Conservation (phyloP, 495 filamentous ascomycete species). For the Aspergillus bertholletiae region DNA sequence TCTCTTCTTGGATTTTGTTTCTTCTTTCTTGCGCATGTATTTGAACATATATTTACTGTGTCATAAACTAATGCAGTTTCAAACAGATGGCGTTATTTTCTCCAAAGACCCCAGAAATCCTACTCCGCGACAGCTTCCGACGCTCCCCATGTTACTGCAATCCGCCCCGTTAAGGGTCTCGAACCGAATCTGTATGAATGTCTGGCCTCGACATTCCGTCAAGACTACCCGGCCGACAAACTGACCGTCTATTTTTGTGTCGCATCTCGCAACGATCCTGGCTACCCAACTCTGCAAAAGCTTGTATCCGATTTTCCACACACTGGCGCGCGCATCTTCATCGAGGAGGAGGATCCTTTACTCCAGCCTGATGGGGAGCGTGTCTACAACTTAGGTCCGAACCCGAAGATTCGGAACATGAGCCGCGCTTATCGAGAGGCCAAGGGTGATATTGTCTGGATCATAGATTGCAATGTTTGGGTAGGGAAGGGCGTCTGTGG, state of each 20-base stretch:
- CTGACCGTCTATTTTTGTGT: conserved; percentile 84
- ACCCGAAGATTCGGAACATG: conserved; percentile 97
- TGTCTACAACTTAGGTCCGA: conserved; percentile 72
- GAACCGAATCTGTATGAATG: conserved; percentile 90
- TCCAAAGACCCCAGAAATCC: conserved; percentile 33
- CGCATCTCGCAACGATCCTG: conserved; percentile 70
- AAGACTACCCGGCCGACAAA: conserved; percentile 73
- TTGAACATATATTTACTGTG: not conserved
- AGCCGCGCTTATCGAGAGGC: conserved; percentile 94
- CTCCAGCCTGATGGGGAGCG: conserved; percentile 50
- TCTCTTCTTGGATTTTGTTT: not conserved
- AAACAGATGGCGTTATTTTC: conserved; percentile 44
- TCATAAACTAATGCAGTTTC: conserved; percentile 14
- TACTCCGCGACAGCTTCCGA: conserved; percentile 23
- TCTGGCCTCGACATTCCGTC: conserved; percentile 83
- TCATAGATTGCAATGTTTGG: conserved; percentile 97
- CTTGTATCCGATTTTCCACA: conserved; percentile 67
- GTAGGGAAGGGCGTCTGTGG: conserved; percentile 71
- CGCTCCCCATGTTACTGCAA: conserved; percentile 82
- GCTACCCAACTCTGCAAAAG: conserved; percentile 67
- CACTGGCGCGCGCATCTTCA: conserved; percentile 69
- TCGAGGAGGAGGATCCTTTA: conserved; percentile 86
- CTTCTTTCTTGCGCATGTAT: too few species aligned
- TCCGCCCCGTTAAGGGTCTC: conserved; percentile 90
- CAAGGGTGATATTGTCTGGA: conserved; percentile 88